Evolutionary conservation across 352 stramenopile species (phyloP).

Genomic region (Pythium sukuiense): DNA sequence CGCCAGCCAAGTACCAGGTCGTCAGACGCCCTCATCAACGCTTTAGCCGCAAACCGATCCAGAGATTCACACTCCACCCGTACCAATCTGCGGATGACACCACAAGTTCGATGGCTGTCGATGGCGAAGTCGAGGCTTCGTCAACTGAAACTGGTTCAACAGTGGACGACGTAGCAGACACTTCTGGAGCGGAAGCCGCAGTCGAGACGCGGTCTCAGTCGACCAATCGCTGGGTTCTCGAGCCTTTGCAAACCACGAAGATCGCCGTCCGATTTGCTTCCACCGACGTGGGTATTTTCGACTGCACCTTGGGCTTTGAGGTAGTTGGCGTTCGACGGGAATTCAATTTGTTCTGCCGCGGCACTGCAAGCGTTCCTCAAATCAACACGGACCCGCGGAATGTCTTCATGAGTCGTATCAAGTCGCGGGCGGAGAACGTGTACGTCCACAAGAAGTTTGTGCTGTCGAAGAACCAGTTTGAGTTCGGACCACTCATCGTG

Average conservation of each 20-base stretch:
- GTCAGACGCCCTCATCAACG: slow-evolving; percentile 67
- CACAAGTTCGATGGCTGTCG: neutral
- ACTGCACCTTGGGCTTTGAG: slow-evolving; percentile 89
- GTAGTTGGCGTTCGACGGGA: slow-evolving; percentile 85
- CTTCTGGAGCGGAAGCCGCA: neutral
- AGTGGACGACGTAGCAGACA: neutral
- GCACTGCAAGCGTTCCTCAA: slow-evolving; percentile 82
- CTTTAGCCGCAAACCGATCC: slow-evolving; percentile 54
- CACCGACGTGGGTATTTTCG: slow-evolving; percentile 71
- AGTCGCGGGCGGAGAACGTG: slow-evolving; percentile 58
- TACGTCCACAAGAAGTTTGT: slow-evolving; percentile 93
- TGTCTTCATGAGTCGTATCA: slow-evolving; percentile 94
- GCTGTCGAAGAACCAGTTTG: slow-evolving; percentile 84
- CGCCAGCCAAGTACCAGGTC: slow-evolving; percentile 71
- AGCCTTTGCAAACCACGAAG: slow-evolving; percentile 46
- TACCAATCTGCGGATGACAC: neutral
- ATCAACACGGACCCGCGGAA: slow-evolving; percentile 93
- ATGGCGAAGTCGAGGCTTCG: neutral
- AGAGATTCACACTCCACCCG: slow-evolving; percentile 56
- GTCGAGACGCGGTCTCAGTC: slow-evolving; percentile 7
- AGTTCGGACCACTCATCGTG: slow-evolving; percentile 93
- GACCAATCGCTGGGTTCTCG: slow-evolving; percentile 80
- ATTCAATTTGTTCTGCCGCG: slow-evolving; percentile 82
- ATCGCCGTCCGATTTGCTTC: slow-evolving; percentile 86
- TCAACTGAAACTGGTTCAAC: neutral